Evolutionary conservation across 345 rosid species (phyloP).

Genomic region (Clarkia xantiana): DNA sequence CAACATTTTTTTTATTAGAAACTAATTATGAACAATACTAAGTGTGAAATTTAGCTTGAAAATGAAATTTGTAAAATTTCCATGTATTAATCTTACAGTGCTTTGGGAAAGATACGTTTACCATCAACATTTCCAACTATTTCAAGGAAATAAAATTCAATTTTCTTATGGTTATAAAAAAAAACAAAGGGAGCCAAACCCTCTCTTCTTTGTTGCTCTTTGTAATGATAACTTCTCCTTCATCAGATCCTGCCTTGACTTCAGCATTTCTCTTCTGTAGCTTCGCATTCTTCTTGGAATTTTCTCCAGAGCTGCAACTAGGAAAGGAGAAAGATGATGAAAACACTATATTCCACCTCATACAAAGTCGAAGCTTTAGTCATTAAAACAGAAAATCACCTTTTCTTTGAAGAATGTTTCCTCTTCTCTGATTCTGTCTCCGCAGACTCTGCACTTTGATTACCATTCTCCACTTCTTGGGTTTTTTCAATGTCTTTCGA

Average conservation of each 20-base stretch:
- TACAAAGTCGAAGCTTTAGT: constrained; percentile 3
- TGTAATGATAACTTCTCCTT: constrained; percentile 28
- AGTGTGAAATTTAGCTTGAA: background rate
- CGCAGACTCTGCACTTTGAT: constrained; percentile 27
- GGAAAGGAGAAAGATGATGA: constrained; percentile 9
- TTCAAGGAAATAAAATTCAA: no score
- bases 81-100: no score
- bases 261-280: constrained; percentile 19
- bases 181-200: constrained; percentile 29
- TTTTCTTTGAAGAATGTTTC: constrained; percentile 23
- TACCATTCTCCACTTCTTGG: constrained; percentile 18
- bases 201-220: constrained; percentile 59
- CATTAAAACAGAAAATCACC: constrained; percentile 21
- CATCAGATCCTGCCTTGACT: constrained; percentile 32
- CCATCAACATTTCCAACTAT: no score
- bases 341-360: constrained; percentile 8
- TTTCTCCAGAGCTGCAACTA: constrained; percentile 21
- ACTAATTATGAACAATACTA: no score
- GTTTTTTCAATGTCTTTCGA: constrained; percentile 18
- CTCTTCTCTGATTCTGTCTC: constrained; percentile 19
- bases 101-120: no score
- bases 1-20: no score
- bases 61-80: background rate
- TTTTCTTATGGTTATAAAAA: background rate
- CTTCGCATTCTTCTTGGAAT: constrained; percentile 29